Base-by-base conservation (phyloP, 2,329 filamentous ascomycete genomes). In the Whalleya microplaca region DNA sequence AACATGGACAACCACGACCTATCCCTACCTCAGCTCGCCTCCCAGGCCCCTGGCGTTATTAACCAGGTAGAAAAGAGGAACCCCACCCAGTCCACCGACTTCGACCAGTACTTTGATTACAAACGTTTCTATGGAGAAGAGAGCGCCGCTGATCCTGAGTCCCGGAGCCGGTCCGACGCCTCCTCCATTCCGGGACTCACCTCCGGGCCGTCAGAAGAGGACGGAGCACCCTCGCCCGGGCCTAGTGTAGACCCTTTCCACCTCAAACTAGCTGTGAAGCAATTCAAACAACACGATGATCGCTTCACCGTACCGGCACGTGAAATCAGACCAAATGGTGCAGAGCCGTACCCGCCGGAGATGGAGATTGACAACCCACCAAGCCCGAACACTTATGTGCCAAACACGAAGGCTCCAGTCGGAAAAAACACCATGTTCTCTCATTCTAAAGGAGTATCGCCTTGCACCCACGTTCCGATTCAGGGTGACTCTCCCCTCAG, bases 181-280 rank as follows among this genome's bases (percentile, higher is more conserved):
- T 66, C 67, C 20, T 71, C 69, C 58, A 66, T 69, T 53, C 69
- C 69, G 60, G 69, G 66, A 40, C 69, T 72, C 59, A 72, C 69
- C 14, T 69, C 67, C 56, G 69, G 66, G 21, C 62, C 69, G 27
- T 72, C 69, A 29, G 69, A 71, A 51, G 67, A 72, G 55, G 69
- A 67, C 56, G 68, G 69, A n/a, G 66, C 67, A 18, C 57, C 65
- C 29, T 69, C 69, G 18, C 67, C 69, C 27, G 58, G 67, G 43
- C 67, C 68, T 45, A 56, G 57, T 19, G 65, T 67, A 53, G 66
- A 69, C 21, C 48, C 58, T 51, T 63, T 64, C 53, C 62, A 65
- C 40, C 62, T 63, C 42, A 70, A 68, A 53, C 64, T 64, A 46
- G 66, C 61, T 42, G 62, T 69, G 19, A 66, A 65, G 53, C 49